These are phyloP conservation scores for Aspergillus fumigatiaffinis DNA, from an alignment of 2,329 filamentous ascomycete genomes.

Conservation along the genomic window DNA sequence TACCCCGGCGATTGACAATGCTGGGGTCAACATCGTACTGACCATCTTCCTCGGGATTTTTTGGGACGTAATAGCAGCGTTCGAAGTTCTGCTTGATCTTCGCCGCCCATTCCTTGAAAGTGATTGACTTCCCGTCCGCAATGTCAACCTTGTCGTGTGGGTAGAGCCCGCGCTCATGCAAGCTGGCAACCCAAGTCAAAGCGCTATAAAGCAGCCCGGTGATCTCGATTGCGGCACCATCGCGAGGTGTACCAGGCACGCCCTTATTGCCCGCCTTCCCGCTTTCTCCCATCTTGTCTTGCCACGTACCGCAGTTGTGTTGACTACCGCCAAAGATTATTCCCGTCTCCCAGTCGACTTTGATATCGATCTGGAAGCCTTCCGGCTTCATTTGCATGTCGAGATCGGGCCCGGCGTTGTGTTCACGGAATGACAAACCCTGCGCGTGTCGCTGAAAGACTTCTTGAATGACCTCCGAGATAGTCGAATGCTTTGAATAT, in stretches of 20 bases:
- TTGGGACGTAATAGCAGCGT: constrained; percentile 82
- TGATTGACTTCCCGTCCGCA: constrained; percentile 58
- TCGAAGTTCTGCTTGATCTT: constrained; percentile 85
- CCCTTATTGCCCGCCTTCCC: constrained; percentile 87
- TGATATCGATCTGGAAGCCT: constrained; percentile 87
- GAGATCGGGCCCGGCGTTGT: constrained; percentile 83
- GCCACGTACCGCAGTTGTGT: constrained; percentile 96
- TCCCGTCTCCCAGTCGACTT: constrained; percentile 86
- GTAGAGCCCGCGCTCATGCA: constrained; percentile 67
- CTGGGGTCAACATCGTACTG: constrained; percentile 75
- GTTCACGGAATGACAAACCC: constrained; percentile 88
- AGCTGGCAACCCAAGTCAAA: constrained; percentile 69
- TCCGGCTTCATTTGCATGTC: constrained; percentile 90
- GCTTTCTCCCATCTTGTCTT: constrained; percentile 99
- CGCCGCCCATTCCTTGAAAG: constrained; percentile 73
- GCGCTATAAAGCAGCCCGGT: constrained; percentile 90
- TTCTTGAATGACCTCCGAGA: constrained; percentile 90
- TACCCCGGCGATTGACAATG: constrained; percentile 84
- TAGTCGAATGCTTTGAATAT: constrained; percentile 77
- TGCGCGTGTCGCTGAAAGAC: constrained; percentile 85
- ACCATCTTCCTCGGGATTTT: constrained; percentile 63
- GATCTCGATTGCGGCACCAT: constrained; percentile 93
- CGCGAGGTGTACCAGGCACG: constrained; percentile 90
- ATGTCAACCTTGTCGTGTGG: constrained; percentile 69
- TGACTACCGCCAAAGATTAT: constrained; percentile 94